Percentiles rank a stretch among this genome's conserved stretches.
Evolutionary conservation across 768 basidiomycete genomes (phyloP).

Genomic region (Naganishia randhawae): DNA sequence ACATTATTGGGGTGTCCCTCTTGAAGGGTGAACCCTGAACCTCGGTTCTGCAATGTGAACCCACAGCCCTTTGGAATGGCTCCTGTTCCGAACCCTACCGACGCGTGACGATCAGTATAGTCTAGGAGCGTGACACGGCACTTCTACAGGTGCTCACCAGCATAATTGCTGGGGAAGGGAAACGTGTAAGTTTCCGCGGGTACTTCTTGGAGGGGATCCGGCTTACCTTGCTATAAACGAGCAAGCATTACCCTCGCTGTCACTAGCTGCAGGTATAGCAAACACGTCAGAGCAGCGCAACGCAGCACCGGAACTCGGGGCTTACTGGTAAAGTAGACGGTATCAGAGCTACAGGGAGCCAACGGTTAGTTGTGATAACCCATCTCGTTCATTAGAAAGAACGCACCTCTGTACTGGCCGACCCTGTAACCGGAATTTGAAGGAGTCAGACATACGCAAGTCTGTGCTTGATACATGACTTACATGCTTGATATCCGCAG

Average conservation of each 20-base stretch:
- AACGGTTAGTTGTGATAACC: too few relatives aligned
- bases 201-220: background rate
- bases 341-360: slow-evolving; percentile 74
- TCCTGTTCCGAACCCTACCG: slow-evolving; percentile 83
- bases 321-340: slow-evolving; percentile 84
- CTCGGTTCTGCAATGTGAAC: slow-evolving; percentile 93
- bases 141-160: slow-evolving; percentile 33
- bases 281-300: slow-evolving; percentile 50
- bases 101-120: slow-evolving; percentile 33
- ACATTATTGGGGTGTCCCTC: slow-evolving; percentile 82
- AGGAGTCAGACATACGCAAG: background rate
- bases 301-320: background rate
- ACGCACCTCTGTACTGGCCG: slow-evolving; percentile 27
- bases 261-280: slow-evolving; percentile 77
- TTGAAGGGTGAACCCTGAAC: slow-evolving; percentile 72
- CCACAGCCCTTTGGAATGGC: slow-evolving; percentile 92
- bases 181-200: background rate
- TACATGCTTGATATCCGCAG: slow-evolving; percentile 66
- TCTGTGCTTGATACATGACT: slow-evolving; percentile 29
- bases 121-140: background rate
- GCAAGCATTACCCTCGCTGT: slow-evolving; percentile 53
- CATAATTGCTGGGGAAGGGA: slow-evolving; percentile 33
- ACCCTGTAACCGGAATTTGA: background rate
- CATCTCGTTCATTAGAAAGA: too few relatives aligned
- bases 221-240: slow-evolving; percentile 47